phyloP scores from a whole-genome alignment of 768 basidiomycete genomes.

The Artomyces pyxidatus region DNA sequence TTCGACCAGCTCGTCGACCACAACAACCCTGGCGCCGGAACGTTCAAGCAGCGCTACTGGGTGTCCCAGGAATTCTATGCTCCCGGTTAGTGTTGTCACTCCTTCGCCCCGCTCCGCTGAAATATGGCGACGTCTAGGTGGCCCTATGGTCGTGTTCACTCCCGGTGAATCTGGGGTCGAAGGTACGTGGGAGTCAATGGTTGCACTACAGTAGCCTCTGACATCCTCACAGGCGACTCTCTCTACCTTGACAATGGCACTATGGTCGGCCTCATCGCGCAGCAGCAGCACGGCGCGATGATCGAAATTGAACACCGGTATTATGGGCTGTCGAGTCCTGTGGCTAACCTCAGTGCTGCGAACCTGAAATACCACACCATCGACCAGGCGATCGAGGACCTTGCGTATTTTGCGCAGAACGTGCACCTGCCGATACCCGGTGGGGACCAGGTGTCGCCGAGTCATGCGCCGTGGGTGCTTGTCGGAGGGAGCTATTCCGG shows the following conservation, averaged over 20 bases:
- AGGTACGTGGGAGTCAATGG: conserved; percentile 14
- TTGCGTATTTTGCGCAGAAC: conserved; percentile 61
- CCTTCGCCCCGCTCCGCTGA: no score
- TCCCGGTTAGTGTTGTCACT: conserved; percentile 23
- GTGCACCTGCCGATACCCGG: conserved; percentile 60
- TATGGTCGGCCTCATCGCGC: conserved; percentile 56
- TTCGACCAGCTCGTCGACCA: conserved; percentile 51
- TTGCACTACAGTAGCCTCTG: neutral
- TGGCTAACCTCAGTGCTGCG: conserved; percentile 45
- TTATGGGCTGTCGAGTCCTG: conserved; percentile 68
- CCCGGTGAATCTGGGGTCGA: conserved; percentile 57
- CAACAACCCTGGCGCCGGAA: conserved; percentile 49
- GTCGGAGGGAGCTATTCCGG: conserved; percentile 37
- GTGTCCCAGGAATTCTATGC: conserved; percentile 59
- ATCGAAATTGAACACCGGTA: conserved; percentile 66
- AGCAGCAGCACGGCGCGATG: conserved; percentile 59
- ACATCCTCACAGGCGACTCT: conserved; percentile 19
- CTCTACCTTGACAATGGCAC: conserved; percentile 56
- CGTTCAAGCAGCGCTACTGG: conserved; percentile 72
- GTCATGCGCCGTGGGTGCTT: conserved; percentile 33
- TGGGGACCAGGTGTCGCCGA: conserved; percentile 50
- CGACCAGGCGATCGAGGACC: conserved; percentile 66
- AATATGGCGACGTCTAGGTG: conserved; percentile 20
- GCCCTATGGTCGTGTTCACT: conserved; percentile 56
- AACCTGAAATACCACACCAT: conserved; percentile 56